Evolutionary conservation across 2,329 filamentous ascomycete species (phyloP), one percentile per base, ranked within the genome.

Genomic region (Fusarium sp.): DNA sequence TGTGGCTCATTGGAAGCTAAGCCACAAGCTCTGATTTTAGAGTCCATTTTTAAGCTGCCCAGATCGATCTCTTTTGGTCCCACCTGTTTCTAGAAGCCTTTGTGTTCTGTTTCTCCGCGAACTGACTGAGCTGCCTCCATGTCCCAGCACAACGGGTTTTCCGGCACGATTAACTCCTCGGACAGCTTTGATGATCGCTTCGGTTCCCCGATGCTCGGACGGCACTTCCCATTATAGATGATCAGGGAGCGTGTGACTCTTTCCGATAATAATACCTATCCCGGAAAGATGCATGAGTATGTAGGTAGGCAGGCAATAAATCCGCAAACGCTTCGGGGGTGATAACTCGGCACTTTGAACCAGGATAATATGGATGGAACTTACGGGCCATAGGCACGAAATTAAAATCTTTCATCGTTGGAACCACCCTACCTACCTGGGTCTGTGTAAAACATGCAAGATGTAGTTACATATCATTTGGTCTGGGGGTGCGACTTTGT

Each of bases 11-110:
- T 12, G 2, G 6, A 63, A 16, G 53, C 73, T 76, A 46, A 77
- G 71, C 75, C 75, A 76, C 73, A 60, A 28, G 40, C 43, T 50
- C 35, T 54, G 30, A 18, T 50, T 42, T 60, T 38, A 71, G 33
- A 54, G 47, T 42, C 64, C 58, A 61, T 52, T 58, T 54, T 53
- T 58, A 61, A 64, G 63, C 69, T 64, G 72, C 44, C 57, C 44
- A 73, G 64, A 75, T 74, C 72, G 72, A 74, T 73, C 64, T 69
- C 43, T 53, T 49, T 63, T 58, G 23, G 68, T 58, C 64, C 71
- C 71, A 72, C 58, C 49, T 32, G 30, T 58, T 58, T 60, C 35
- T 49, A 49, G 56, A 68, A 60, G 50, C 59, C 54, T 30, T 44
- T 74, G 62, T 53, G 21, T 50, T 68, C 60, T 53, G 58, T 52